Evolutionary conservation across 2,329 filamentous ascomycete genomes (phyloP), one percentile per base, ranked within the genome.

Genomic region (Phialemonium atrogriseum): DNA sequence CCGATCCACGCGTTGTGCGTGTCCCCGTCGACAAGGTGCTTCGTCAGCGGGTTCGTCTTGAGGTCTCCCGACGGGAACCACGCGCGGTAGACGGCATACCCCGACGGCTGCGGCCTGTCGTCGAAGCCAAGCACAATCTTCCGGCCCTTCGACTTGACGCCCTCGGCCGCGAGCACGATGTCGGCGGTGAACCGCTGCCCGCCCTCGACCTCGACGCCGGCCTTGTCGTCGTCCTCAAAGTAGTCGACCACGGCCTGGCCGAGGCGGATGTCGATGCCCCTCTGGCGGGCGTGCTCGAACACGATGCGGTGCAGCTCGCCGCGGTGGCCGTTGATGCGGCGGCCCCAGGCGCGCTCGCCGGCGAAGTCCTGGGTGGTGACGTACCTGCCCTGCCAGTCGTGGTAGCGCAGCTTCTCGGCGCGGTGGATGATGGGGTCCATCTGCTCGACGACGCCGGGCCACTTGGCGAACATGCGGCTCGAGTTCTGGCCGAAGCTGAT

Each of bases 401-500:
- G 59, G 37, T 59, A 68, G 31, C 38, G 47, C 34, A 46, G 27
- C 10, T 49, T 51, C 12, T 60, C 54, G 14, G 67, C 50, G 3
- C 57, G 54, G 37, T 64, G 69, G 40, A 66, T 68, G 17, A 77
- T 58, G 2, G 58, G 55, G 28, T 66, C 59, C 36, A 76, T 56
- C 30, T 60, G 51, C 19, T 60, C 60, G 7, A 59, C 56, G 5
- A 76, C 60, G 11, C 60, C 59, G 11, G 68, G 64, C 51, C 72
- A 77, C n/a, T 66, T 62, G 27, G 59, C 50, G 47, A 77, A 70
- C 35, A 77, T 71, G 20, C 68, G 64, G 4, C 68, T 66, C 7
- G 65, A 65, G 45, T 77, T 78, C 11, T 70, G 64, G 2, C 67
- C 70, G 44, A 74, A 74, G 24, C 60, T 66, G 39, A 70, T 67